A percentile compares a stretch with the other conserved stretches of the same genome.
phyloP scores from a whole-genome alignment of 345 rosid genomes.

The Boechera retrofracta region DNA sequence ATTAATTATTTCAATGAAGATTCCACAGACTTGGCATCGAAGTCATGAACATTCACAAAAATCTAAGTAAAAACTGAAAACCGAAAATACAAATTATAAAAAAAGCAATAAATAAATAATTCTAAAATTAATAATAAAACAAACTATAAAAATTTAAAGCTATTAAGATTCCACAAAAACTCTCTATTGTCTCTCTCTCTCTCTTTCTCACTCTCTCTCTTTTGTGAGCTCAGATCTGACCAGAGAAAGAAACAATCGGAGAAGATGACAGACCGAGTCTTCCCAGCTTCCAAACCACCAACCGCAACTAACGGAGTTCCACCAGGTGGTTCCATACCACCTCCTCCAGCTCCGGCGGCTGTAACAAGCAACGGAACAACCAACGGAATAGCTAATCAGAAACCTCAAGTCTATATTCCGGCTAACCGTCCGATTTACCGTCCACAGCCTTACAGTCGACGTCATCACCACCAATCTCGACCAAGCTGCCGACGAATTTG shows the following conservation, averaged over 20 bases:
- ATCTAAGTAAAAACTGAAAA: constrained; percentile 30
- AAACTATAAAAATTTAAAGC: constrained; percentile 19
- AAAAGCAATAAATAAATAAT: not conserved
- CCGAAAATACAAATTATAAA: not conserved
- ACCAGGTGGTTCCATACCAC: constrained; percentile 33
- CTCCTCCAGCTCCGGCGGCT: constrained; percentile 40
- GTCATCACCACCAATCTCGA: constrained; percentile 56
- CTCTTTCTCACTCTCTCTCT: not conserved
- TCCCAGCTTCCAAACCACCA: constrained; percentile 71
- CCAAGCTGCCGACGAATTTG: constrained; percentile 67
- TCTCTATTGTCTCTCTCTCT: constrained; percentile 31
- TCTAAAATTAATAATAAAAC: not conserved
- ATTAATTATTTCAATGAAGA: constrained; percentile 21
- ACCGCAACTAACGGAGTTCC: constrained; percentile 36
- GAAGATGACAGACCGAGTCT: constrained; percentile 63
- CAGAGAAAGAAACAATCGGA: constrained; percentile 26
- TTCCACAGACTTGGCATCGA: constrained; percentile 39
- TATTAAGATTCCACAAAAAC: constrained; percentile 40
- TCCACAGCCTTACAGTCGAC: constrained; percentile 65
- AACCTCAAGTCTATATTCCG: constrained; percentile 64
- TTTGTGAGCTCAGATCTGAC: constrained; percentile 44
- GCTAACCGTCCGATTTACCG: constrained; percentile 64
- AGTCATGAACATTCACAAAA: constrained; percentile 35
- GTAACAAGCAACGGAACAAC: constrained; percentile 34
- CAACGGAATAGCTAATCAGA: constrained; percentile 46